These are phyloP conservation scores for Verticillium dahliae DNA, from an alignment of 2,329 filamentous ascomycete species.

Conservation along the genomic window DNA sequence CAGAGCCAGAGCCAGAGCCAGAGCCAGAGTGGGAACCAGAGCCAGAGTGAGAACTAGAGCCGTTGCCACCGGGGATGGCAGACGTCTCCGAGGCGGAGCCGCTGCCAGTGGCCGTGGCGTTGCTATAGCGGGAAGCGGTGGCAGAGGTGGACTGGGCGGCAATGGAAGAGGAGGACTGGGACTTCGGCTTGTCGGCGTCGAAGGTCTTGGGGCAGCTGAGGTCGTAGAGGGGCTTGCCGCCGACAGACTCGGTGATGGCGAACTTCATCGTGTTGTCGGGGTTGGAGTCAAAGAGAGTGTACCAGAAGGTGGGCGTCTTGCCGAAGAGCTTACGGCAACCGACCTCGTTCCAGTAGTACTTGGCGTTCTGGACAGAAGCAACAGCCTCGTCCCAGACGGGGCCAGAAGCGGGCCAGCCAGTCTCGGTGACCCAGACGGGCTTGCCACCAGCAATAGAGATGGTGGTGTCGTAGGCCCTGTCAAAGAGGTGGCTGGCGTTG, in stretches of 20 bases:
- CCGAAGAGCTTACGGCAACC: conserved; percentile 54
- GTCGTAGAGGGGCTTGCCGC: conserved; percentile 43
- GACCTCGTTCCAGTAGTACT: conserved; percentile 56
- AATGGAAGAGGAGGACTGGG: conserved; percentile 13
- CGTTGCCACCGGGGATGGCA: conserved; percentile 2
- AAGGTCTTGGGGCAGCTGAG: conserved; percentile 43
- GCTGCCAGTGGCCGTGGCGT: conserved; percentile 1
- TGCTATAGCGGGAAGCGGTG: conserved; percentile 10
- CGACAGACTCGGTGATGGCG: conserved; percentile 46
- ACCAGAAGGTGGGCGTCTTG: conserved; percentile 54
- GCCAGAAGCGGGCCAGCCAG: conserved; percentile 57
- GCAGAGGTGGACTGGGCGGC: conserved; percentile 10
- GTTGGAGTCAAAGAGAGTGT: conserved; percentile 55
- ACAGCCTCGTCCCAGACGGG: conserved; percentile 46
- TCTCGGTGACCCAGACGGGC: conserved; percentile 58
- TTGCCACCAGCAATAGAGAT: conserved; percentile 40
- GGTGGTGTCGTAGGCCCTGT: conserved; percentile 37
- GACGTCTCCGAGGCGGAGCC: conserved; percentile 1
- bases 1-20: conserved; percentile 9
- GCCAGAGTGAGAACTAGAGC: conserved; percentile 9
- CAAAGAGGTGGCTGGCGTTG: conserved; percentile 48
- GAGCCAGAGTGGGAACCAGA: conserved; percentile 12
- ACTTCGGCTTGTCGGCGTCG: conserved; percentile 22
- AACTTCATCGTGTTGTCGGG: conserved; percentile 53
- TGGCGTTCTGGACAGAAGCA: conserved; percentile 49